A percentile compares a stretch with the other conserved stretches of the same genome.
phyloP scores from a whole-genome alignment of 192 early-diverging fungal species.

The Pilaira anomala region DNA sequence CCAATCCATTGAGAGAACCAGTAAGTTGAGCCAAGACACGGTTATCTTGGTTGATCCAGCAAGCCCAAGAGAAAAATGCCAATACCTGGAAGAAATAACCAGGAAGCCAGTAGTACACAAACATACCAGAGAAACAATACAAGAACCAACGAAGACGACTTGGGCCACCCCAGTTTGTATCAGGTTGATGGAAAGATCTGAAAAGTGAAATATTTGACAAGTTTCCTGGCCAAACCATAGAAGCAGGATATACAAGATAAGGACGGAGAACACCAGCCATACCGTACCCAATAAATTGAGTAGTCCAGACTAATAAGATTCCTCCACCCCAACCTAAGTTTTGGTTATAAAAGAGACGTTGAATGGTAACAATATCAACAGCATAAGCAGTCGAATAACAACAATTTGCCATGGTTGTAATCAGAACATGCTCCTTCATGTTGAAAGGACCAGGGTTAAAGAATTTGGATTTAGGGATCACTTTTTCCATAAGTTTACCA shows the following conservation, averaged over 20 bases:
- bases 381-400: conserved; percentile 52
- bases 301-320: conserved; percentile 54
- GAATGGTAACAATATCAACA: conserved; percentile 53
- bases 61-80: conserved; percentile 48
- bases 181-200: conserved; percentile 61
- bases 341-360: conserved; percentile 54
- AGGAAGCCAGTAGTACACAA: conserved; percentile 61
- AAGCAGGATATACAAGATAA: conserved; percentile 80
- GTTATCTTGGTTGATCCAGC: conserved; percentile 50
- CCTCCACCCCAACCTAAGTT: conserved; percentile 51
- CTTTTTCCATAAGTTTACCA: conserved; percentile 40
- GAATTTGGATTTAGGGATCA: conserved; percentile 39
- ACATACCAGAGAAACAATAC: conserved; percentile 46
- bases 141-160: conserved; percentile 60
- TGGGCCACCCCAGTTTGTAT: conserved; percentile 27
- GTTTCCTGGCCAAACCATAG: conserved; percentile 86
- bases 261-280: conserved; percentile 70
- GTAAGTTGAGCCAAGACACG: conserved; percentile 42
- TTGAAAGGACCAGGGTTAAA: conserved; percentile 66
- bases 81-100: conserved; percentile 49
- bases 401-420: conserved; percentile 51
- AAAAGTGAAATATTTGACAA: conserved; percentile 77
- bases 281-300: conserved; percentile 46
- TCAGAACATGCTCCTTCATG: conserved; percentile 67
- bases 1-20: conserved; percentile 46